These are phyloP conservation scores for Plasmodium reichenowi DNA, from an alignment of 169 alveolate genomes.

Conservation along the genomic window DNA sequence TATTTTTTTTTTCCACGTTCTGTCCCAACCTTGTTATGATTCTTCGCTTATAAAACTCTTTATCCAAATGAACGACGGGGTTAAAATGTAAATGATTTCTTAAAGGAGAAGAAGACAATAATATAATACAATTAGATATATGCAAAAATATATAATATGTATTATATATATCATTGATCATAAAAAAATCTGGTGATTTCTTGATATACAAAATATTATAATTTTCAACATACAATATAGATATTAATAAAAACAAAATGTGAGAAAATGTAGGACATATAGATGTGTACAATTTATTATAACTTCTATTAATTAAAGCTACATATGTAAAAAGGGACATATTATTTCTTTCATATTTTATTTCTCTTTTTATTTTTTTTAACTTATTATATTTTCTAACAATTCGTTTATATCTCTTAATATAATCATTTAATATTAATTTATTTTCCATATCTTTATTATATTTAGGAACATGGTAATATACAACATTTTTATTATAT, in stretches of 20 bases:
- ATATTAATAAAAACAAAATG: constrained; percentile 43
- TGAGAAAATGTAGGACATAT: constrained; percentile 39
- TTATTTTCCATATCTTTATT: neutral
- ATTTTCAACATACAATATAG: constrained; percentile 68
- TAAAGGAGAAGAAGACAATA: constrained; percentile 57
- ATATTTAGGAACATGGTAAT: neutral
- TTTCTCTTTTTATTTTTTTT: constrained; percentile 37
- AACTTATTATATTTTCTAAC: constrained; percentile 34
- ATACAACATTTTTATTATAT: neutral
- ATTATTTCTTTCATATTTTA: constrained; percentile 41
- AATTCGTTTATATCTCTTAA: neutral
- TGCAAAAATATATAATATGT: constrained; percentile 60
- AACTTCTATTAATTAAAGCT: constrained; percentile 22
- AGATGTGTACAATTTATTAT: constrained; percentile 46
- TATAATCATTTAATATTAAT: neutral
- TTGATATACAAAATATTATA: constrained; percentile 62
- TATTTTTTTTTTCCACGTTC: too few relatives aligned
- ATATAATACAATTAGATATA: constrained; percentile 56
- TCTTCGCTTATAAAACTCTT: too few relatives aligned
- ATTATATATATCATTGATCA: constrained; percentile 64
- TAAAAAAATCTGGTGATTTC: constrained; percentile 42
- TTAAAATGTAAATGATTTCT: constrained; percentile 34
- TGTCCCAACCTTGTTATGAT: too few relatives aligned
- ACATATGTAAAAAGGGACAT: constrained; percentile 30
- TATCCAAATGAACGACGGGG: neutral